Evolutionary conservation across 23 red algal species (phyloP).

Genomic region (Pyropia yezoensis): DNA sequence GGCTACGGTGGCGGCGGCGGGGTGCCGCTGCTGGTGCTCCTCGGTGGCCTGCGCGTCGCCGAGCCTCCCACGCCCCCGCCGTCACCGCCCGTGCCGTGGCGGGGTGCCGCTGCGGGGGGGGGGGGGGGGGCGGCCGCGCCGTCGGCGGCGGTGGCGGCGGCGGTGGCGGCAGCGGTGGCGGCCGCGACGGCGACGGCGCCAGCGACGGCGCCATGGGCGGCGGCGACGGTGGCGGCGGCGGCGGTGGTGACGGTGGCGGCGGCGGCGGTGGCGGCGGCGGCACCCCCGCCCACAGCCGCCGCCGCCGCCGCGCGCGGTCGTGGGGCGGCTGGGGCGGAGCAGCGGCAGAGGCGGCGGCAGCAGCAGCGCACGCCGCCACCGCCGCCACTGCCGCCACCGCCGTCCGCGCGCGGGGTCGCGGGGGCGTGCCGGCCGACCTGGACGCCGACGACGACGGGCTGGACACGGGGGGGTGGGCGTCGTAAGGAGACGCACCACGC

Average conservation of each 20-base stretch:
- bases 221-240: slow-evolving; percentile 47
- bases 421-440: no score
- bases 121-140: neutral
- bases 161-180: slow-evolving; percentile 4
- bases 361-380: no score
- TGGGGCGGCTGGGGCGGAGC: no score
- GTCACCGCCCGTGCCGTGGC: slow-evolving; percentile 43
- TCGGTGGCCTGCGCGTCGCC: slow-evolving; percentile 7
- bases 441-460: no score
- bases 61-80: slow-evolving; percentile 20
- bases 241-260: slow-evolving; percentile 30
- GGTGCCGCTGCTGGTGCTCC: neutral
- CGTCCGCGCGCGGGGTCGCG: no score
- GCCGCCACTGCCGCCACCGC: no score
- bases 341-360: no score
- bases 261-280: slow-evolving; percentile 2
- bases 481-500: no score
- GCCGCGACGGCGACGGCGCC: slow-evolving; percentile 35
- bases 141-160: no score
- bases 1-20: neutral
- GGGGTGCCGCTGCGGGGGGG: slow-evolving; percentile 8
- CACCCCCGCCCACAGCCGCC: no score
- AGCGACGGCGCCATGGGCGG: slow-evolving; percentile 37
- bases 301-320: no score
- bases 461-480: no score